Evolutionary conservation across 1,284 basidiomycete genomes (phyloP), one percentile per base, ranked within the genome.

Genomic region (Porogramme epimiltina): DNA sequence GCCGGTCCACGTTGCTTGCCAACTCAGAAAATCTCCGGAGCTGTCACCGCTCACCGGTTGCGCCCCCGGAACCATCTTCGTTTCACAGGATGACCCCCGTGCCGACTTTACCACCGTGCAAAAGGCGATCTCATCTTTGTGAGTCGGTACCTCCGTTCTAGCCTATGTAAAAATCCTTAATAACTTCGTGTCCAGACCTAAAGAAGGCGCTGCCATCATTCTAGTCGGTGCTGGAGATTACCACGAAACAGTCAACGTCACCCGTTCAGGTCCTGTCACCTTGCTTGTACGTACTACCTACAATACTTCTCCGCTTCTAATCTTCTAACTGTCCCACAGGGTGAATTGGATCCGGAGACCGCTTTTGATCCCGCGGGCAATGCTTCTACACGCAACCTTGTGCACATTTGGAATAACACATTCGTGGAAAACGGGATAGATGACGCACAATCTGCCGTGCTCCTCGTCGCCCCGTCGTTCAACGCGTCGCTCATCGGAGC

Each of bases 221-320:
- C 74, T 87, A n/a, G 73, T 88, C 37, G 83, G 75, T 2, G 71
- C 71, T 46, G 86, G 85, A n/a, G 70, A 79, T 45, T 88, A 87
- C 57, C 76, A 77, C 40, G 85, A 87, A 64, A 77, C 73, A 0
- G 63, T 87, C 3, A 85, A 82, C 45, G 69, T 87, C 16, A 79
- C 82, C 1, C 70, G 82, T 28, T 67, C 66, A 45, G 80, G 68
- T 0, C 78, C 83, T n/a, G 61, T 85, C 19, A 83, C 78, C 0
- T 66, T 87, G 10, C 70, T 87, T 28, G 82, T 82, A 57, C 16
- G 59, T 42, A 23, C 16, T 37, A 38, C 22, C n/a, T n/a, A n/a
- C 18, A 8, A 8, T 25, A 18, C 9, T 28, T 40, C 2, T 16
- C 43, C 40, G 3, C n/a, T 39, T 36, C 15, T 15, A 26, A 23